Evolutionary conservation across 1,284 basidiomycete genomes (phyloP).

Genomic region (Kwoniella shivajii): DNA sequence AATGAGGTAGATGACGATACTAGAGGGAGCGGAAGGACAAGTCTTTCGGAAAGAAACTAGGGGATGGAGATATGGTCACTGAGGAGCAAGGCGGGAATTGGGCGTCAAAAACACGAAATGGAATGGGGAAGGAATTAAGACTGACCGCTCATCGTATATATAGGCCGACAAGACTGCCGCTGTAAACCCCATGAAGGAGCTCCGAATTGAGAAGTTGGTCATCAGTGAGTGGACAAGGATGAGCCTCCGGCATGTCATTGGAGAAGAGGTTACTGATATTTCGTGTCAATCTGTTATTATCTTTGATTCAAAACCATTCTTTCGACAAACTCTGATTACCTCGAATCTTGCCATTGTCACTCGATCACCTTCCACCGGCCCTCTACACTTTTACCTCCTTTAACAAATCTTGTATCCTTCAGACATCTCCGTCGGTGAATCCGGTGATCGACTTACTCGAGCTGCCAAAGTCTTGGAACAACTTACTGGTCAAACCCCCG

Average conservation of each 20-base stretch:
- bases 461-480: conserved; percentile 99
- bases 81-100: background rate
- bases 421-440: conserved; percentile 99
- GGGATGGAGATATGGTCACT: background rate
- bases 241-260: too few relatives aligned
- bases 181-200: conserved; percentile 93
- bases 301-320: too few relatives aligned
- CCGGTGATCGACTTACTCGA: conserved; percentile 97
- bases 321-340: background rate
- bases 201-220: conserved; percentile 97
- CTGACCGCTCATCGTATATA: conserved; percentile 15
- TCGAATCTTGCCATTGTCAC: background rate
- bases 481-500: conserved; percentile 98
- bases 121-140: conserved; percentile 1
- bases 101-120: background rate
- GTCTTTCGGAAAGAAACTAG: background rate
- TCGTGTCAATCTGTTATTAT: too few relatives aligned
- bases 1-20: background rate
- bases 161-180: conserved; percentile 89
- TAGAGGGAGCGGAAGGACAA: background rate
- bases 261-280: too few relatives aligned
- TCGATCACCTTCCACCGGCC: background rate
- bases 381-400: background rate
- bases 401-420: background rate
- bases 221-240: conserved; percentile 73